phyloP scores from a whole-genome alignment of 2,329 filamentous ascomycete genomes.

The Calonectria pteridis region DNA sequence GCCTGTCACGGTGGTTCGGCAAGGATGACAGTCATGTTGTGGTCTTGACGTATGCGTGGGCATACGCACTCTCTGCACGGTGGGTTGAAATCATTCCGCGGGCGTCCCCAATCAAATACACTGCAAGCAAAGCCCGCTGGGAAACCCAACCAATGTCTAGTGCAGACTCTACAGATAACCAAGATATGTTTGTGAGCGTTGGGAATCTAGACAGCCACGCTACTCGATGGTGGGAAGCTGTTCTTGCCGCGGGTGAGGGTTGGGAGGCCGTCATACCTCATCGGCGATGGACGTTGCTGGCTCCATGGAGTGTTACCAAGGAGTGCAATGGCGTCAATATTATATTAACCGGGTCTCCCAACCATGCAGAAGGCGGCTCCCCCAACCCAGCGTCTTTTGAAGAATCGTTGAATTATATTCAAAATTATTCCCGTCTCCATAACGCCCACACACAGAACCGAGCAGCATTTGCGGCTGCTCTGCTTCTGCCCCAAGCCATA shows the following conservation, averaged over 20 bases:
- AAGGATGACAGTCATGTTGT: slow-evolving; percentile 20
- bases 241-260: slow-evolving; percentile 27
- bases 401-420: too few species aligned
- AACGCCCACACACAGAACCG: too few species aligned
- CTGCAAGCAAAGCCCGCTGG: slow-evolving; percentile 13
- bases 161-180: not conserved
- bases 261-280: slow-evolving; percentile 24
- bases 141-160: not conserved
- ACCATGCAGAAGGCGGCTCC: not conserved
- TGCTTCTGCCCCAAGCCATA: too few species aligned
- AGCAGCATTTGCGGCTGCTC: too few species aligned
- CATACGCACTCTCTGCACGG: slow-evolving; percentile 26
- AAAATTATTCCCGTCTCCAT: too few species aligned
- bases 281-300: slow-evolving; percentile 12
- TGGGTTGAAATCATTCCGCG: slow-evolving; percentile 15
- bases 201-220: slow-evolving; percentile 4
- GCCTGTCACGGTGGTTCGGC: slow-evolving; percentile 11
- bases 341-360: not conserved
- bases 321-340: not conserved
- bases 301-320: slow-evolving; percentile 26
- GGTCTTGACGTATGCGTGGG: slow-evolving; percentile 23
- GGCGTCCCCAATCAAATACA: slow-evolving; percentile 23
- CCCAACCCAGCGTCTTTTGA: too few species aligned
- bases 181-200: not conserved
- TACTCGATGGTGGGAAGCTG: slow-evolving; percentile 26